Conservation (phyloP, 495 filamentous ascomycete genomes). For the Oidiodendron maius region DNA sequence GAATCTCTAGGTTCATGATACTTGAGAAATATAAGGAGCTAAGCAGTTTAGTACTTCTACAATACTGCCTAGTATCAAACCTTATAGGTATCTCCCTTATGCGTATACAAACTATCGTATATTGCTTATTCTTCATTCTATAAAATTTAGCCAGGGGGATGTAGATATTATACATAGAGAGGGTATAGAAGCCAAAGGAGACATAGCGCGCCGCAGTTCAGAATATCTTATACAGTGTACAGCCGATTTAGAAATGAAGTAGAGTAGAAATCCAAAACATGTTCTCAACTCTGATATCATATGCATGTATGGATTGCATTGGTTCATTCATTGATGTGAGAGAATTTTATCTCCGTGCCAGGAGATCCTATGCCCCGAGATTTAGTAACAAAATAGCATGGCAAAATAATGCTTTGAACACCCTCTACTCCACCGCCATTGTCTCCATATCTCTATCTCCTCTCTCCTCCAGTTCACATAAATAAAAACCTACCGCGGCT, state of each 20-base stretch:
- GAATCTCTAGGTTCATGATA: no score
- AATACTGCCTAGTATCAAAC: constrained; percentile 54
- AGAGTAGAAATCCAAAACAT: no score
- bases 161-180: constrained; percentile 90
- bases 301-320: no score
- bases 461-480: no score
- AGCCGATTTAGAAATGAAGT: no score
- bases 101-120: constrained; percentile 68
- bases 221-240: no score
- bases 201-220: constrained; percentile 91
- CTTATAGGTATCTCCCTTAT: constrained; percentile 56
- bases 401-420: no score
- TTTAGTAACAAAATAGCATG: no score
- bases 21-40: constrained; percentile 65
- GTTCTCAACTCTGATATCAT: no score
- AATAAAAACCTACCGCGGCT: no score
- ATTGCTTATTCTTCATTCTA: constrained; percentile 79
- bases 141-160: constrained; percentile 67
- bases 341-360: constrained; percentile 5
- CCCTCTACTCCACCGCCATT: constrained; percentile 1
- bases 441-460: not conserved
- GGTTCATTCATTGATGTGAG: not conserved
- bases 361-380: constrained; percentile 9
- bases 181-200: constrained; percentile 74
- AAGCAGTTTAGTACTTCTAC: constrained; percentile 88